A percentile compares a stretch with the other conserved stretches of the same genome.
Conservation (phyloP, 2,329 filamentous ascomycete species). For the Volutella citrinella region DNA sequence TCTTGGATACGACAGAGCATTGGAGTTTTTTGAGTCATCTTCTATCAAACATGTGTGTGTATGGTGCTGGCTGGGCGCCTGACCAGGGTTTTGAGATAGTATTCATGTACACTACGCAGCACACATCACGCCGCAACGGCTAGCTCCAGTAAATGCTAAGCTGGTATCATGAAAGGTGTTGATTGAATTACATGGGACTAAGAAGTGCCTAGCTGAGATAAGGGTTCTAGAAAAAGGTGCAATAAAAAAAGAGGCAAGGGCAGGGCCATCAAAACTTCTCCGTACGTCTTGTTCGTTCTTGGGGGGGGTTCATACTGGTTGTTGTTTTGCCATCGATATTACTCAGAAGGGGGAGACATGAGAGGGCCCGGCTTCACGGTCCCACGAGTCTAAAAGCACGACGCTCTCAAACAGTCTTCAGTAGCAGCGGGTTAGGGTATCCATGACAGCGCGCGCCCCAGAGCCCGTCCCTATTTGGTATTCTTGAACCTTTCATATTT, state of each 20-base stretch:
- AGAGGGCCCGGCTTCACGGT: too few relatives aligned
- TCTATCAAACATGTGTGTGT: too few relatives aligned
- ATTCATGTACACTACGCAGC: conserved; percentile 3
- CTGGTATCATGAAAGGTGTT: conserved; percentile 45
- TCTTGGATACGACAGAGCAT: too few relatives aligned
- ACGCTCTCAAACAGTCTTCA: too few relatives aligned
- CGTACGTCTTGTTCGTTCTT: conserved; percentile 25
- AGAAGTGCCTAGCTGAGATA: conserved; percentile 34
- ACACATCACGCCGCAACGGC: conserved; percentile 2
- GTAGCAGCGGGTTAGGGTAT: conserved; percentile 26
- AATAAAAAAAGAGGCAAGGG: conserved; percentile 35
- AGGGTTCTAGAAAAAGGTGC: conserved; percentile 31
- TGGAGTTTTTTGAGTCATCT: conserved; percentile 19
- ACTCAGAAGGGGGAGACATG: conserved; percentile 22
- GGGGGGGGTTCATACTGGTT: conserved; percentile 18
- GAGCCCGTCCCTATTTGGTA: conserved; percentile 27
- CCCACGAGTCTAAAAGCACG: too few relatives aligned
- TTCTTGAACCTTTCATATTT: conserved; percentile 30
- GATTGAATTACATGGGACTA: conserved; percentile 48
- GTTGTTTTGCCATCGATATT: conserved; percentile 19
- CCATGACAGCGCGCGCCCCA: conserved; percentile 24
- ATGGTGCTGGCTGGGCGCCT: too few relatives aligned
- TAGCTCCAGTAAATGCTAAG: conserved; percentile 17
- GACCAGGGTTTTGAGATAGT: too few relatives aligned
- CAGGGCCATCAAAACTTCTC: conserved; percentile 34